Evolutionary conservation across 2,329 filamentous ascomycete genomes (phyloP).

Genomic region (Cryphonectria parasitica): DNA sequence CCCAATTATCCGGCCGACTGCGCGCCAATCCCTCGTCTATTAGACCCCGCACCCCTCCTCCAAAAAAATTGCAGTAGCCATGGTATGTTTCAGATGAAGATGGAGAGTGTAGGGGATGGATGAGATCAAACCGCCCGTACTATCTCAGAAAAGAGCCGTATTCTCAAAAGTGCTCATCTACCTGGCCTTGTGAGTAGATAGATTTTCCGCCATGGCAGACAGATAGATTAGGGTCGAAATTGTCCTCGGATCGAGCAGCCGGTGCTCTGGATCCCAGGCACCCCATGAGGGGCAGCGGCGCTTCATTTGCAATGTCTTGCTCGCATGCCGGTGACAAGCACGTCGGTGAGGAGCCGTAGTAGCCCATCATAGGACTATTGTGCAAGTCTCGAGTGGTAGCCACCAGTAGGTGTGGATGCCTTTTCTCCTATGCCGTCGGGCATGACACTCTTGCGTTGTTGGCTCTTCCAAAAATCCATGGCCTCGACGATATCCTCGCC

Average conservation of each 20-base stretch:
- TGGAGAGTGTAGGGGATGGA: background rate
- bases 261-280: background rate
- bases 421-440: conserved; percentile 22
- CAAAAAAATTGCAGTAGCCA: background rate
- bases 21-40: background rate
- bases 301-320: background rate
- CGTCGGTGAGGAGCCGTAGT: background rate
- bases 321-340: background rate
- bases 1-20: conserved; percentile 5
- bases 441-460: conserved; percentile 51
- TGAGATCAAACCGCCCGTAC: background rate
- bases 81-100: background rate
- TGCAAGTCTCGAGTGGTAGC: conserved; percentile 26
- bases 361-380: conserved; percentile 22
- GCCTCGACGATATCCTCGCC: conserved; percentile 93
- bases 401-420: conserved; percentile 21
- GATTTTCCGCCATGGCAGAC: background rate
- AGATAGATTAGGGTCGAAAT: background rate
- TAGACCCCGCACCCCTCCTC: background rate
- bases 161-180: background rate
- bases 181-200: background rate
- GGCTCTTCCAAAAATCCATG: conserved; percentile 92
- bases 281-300: background rate
- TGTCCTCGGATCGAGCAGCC: background rate
- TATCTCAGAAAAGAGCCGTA: background rate